These are phyloP conservation scores for Aspergillus campestris DNA, from an alignment of 495 filamentous ascomycete species.

Conservation along the genomic window DNA sequence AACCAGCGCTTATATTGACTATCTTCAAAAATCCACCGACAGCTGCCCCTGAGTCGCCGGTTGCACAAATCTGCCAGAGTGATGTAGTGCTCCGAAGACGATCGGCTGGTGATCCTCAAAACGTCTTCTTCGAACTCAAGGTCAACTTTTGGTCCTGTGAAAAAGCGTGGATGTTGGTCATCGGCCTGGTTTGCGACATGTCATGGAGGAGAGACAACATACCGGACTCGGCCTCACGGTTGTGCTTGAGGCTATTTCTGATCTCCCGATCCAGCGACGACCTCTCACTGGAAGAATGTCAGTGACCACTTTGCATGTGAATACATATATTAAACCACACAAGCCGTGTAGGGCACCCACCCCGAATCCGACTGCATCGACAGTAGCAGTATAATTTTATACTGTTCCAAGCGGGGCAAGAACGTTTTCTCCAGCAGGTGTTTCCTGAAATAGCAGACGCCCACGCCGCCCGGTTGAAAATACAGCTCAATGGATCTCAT, in stretches of 20 bases:
- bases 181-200: background rate
- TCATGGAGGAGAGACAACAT: conserved; percentile 1
- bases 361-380: conserved; percentile 21
- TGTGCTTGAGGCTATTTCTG: conserved; percentile 6
- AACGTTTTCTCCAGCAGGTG: conserved; percentile 20
- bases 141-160: conserved; percentile 7
- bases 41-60: conserved; percentile 18
- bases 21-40: conserved; percentile 25
- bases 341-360: no score
- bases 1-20: conserved; percentile 18
- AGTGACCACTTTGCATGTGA: no score
- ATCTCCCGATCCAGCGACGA: conserved; percentile 12
- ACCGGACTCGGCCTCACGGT: conserved; percentile 18
- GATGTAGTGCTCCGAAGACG: conserved; percentile 17
- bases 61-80: conserved; percentile 23
- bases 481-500: conserved; percentile 22
- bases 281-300: conserved; percentile 13
- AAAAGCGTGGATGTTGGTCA: background rate
- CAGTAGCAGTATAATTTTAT: conserved; percentile 21
- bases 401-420: conserved; percentile 22
- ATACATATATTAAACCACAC: no score
- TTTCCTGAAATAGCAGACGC: conserved; percentile 19
- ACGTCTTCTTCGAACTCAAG: conserved; percentile 13
- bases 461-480: conserved; percentile 28
- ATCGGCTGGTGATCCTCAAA: conserved; percentile 10